Conservation (phyloP, 1,139 yeast genomes). For the Geotrichum carabidarum region DNA sequence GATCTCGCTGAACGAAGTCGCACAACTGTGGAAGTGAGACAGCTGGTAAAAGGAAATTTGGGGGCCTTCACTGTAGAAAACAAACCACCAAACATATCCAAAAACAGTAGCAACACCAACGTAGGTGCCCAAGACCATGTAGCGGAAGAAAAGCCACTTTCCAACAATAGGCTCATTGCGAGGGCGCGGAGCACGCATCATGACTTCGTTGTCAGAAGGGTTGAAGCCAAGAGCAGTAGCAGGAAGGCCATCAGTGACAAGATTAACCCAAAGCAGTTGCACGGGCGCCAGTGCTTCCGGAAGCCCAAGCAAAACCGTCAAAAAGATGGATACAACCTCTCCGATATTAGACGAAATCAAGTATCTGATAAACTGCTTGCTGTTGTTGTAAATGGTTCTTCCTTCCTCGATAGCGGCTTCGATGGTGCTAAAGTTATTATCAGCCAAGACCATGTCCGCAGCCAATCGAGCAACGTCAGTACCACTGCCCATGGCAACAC, state of each 20-base stretch:
- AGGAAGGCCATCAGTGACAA: conserved; percentile 38
- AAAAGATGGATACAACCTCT: conserved; percentile 41
- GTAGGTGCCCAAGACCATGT: conserved; percentile 40
- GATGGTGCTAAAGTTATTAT: conserved; percentile 48
- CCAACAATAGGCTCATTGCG: conserved; percentile 40
- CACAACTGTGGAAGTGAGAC: conserved; percentile 39
- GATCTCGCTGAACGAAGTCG: conserved; percentile 33
- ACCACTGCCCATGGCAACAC: conserved; percentile 54
- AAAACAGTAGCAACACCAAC: conserved; percentile 43
- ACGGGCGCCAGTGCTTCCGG: conserved; percentile 37
- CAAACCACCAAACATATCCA: conserved; percentile 43
- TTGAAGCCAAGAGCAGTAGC: conserved; percentile 40
- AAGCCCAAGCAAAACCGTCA: conserved; percentile 35
- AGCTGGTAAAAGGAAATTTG: conserved; percentile 35
- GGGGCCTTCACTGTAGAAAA: conserved; percentile 37
- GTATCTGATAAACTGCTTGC: conserved; percentile 48
- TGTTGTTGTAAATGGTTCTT: conserved; percentile 46
- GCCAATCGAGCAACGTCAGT: conserved; percentile 59
- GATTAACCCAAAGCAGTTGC: conserved; percentile 37
- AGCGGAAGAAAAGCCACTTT: conserved; percentile 39
- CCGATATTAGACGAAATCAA: conserved; percentile 49
- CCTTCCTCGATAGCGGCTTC: conserved; percentile 52
- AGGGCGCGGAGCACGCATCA: conserved; percentile 35
- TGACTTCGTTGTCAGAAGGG: conserved; percentile 35
- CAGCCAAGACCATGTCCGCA: conserved; percentile 51